Evolutionary conservation across 2,329 filamentous ascomycete species (phyloP).

Genomic region (Sporothrix brasiliensis): DNA sequence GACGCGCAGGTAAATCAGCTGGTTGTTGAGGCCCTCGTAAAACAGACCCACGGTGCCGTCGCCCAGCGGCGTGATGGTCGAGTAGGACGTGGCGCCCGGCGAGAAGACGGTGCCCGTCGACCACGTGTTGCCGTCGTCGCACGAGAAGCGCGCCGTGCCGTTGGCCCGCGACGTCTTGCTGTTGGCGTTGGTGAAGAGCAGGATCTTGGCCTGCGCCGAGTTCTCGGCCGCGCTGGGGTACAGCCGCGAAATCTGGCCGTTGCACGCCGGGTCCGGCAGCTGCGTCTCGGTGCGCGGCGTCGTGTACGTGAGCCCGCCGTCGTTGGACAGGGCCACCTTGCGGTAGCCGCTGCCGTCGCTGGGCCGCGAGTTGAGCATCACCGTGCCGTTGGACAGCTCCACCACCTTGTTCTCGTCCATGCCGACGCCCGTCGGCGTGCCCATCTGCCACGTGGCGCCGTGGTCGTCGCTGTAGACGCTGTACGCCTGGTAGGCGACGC

Average conservation of each 20-base stretch:
- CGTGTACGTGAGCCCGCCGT: conserved; percentile 4
- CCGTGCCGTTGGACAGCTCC: conserved; percentile 20
- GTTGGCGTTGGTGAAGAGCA: conserved; percentile 9
- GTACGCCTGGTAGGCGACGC: not conserved
- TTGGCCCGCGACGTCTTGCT: conserved; percentile 12
- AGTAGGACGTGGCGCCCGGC: not conserved
- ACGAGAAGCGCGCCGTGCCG: conserved; percentile 10
- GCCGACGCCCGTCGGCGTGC: conserved; percentile 8
- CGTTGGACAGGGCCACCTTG: conserved; percentile 9
- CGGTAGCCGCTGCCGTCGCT: conserved; percentile 19
- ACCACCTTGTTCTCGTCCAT: conserved; percentile 24
- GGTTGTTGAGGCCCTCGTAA: conserved; percentile 10
- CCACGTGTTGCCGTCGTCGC: conserved; percentile 20
- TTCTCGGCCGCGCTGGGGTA: not conserved
- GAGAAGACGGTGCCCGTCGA: conserved; percentile 2
- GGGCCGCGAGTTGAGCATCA: conserved; percentile 19
- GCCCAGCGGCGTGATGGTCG: conserved; percentile 15
- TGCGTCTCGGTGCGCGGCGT: not conserved
- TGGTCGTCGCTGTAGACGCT: conserved; percentile 11
- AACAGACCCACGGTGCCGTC: conserved; percentile 12
- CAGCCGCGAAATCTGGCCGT: not conserved
- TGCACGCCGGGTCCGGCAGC: conserved; percentile 11
- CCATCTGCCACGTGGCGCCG: conserved; percentile 18
- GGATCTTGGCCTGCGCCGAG: not conserved
- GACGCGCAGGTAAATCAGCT: conserved; percentile 3